Conservation (phyloP, 441 rosid genomes). For the Pelargonium cotyledonis region DNA sequence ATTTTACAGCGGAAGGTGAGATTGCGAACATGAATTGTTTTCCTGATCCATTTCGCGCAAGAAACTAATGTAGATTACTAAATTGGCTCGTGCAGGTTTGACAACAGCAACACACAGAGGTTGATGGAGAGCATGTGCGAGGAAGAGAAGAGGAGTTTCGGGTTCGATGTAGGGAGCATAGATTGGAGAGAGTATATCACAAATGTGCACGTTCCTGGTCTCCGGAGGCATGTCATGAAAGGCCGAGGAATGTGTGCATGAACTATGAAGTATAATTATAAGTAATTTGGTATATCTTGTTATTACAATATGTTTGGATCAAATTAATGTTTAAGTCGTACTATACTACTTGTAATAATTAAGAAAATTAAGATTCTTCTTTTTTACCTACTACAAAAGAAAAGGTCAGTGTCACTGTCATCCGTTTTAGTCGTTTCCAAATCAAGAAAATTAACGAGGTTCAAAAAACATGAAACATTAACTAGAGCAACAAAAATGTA, state of each 20-base stretch:
- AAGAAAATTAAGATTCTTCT: no score
- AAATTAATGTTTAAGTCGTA: neutral
- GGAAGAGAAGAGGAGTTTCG: constrained; percentile 60
- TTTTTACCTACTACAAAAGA: no score
- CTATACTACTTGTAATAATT: no score
- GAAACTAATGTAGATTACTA: neutral
- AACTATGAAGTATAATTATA: neutral
- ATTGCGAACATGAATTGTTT: neutral
- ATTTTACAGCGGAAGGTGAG: constrained; percentile 79
- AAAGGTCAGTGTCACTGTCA: no score
- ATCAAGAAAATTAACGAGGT: no score
- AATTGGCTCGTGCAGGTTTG: constrained; percentile 44
- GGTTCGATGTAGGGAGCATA: constrained; percentile 62
- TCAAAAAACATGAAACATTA: no score
- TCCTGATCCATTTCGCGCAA: neutral
- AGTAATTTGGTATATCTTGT: no score
- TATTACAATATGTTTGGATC: neutral
- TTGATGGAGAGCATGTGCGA: constrained; percentile 75
- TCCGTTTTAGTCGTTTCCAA: no score
- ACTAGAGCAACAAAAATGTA: no score
- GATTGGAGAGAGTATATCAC: constrained; percentile 79
- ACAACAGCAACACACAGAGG: constrained; percentile 64
- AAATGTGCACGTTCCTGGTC: constrained; percentile 75
- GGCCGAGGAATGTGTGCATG: constrained; percentile 34
- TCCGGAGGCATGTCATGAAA: constrained; percentile 73